Percentiles rank a stretch among this genome's conserved stretches.
Conservation (phyloP, 495 filamentous ascomycete genomes). For the Trichoderma gamsii region DNA sequence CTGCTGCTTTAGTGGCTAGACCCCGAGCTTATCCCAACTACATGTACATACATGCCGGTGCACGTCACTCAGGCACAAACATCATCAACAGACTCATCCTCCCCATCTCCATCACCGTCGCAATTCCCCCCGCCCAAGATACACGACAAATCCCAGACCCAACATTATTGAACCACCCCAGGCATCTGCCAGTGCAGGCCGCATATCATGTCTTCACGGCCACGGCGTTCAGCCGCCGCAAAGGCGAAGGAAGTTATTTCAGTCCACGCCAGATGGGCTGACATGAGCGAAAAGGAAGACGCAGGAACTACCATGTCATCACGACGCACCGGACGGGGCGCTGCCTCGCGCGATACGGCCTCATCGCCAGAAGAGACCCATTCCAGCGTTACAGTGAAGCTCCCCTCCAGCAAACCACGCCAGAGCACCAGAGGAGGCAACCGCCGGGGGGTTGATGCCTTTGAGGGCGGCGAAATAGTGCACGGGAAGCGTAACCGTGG, state of each 20-base stretch:
- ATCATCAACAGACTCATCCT: too few species aligned
- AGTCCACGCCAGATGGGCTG: constrained; percentile 20
- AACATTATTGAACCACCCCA: background rate
- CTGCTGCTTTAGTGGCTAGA: background rate
- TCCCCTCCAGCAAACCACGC: constrained; percentile 73
- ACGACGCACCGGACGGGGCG: background rate
- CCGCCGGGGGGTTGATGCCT: constrained; percentile 30
- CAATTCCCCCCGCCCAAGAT: background rate
- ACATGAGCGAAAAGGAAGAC: constrained; percentile 16
- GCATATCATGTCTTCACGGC: constrained; percentile 41
- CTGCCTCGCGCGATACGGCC: constrained; percentile 48
- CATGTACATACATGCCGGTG: background rate
- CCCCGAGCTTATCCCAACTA: constrained; percentile 7
- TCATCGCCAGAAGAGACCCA: constrained; percentile 54
- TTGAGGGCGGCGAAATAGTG: constrained; percentile 52
- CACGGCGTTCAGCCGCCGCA: constrained; percentile 43
- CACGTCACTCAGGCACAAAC: background rate
- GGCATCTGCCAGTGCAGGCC: constrained; percentile 17
- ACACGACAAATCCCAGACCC: background rate
- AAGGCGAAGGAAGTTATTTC: constrained; percentile 30
- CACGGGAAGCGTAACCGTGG: constrained; percentile 57
- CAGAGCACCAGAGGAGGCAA: constrained; percentile 50
- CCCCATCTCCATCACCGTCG: background rate
- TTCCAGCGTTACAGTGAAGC: constrained; percentile 76
- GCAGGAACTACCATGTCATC: constrained; percentile 15